These are phyloP conservation scores for Inosperma sp. DNA, from an alignment of 768 basidiomycete species.

Conservation along the genomic window DNA sequence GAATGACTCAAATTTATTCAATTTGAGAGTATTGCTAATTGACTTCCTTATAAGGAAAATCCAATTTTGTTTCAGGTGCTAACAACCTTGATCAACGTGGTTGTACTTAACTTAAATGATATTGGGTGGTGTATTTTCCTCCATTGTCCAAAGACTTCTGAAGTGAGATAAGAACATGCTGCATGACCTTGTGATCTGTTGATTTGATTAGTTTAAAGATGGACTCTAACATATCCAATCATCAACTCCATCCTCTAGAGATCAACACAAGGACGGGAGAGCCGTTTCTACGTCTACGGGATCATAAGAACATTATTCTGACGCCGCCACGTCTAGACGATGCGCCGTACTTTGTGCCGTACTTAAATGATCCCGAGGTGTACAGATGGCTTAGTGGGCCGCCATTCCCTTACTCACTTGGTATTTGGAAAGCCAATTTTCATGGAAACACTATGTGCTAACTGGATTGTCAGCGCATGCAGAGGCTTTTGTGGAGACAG, in stretches of 20 bases:
- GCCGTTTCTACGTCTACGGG: conserved; percentile 46
- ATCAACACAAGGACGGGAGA: conserved; percentile 37
- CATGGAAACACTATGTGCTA: not conserved
- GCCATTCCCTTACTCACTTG: conserved; percentile 49
- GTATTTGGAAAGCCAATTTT: conserved; percentile 16
- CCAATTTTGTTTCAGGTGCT: no score
- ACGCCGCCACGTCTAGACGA: conserved; percentile 54
- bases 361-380: conserved; percentile 50
- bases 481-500: conserved; percentile 22
- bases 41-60: no score
- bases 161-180: not conserved
- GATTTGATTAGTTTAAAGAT: no score
- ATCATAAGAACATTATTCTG: conserved; percentile 52
- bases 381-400: conserved; percentile 43
- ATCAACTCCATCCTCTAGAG: conserved; percentile 29
- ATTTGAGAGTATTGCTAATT: no score
- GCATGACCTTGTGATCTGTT: no score
- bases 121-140: not conserved
- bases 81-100: no score
- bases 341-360: conserved; percentile 28
- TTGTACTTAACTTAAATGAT: not conserved
- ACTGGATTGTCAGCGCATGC: no score
- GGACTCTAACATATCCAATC: conserved; percentile 11
- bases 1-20: no score
- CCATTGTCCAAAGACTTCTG: not conserved